Conservation (phyloP, 441 rosid genomes). For the Arabidopsis hybrid region DNA sequence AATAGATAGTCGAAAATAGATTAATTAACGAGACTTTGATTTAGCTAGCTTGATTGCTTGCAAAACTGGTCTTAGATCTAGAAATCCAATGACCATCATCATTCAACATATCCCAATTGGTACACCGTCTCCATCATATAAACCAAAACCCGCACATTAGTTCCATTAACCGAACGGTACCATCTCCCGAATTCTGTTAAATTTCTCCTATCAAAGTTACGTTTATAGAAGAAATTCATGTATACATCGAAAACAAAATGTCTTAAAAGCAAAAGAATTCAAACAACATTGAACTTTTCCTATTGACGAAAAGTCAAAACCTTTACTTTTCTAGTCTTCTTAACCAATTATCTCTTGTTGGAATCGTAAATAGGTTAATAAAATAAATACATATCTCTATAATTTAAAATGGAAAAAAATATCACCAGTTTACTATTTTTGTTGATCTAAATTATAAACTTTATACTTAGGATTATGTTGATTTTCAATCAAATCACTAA, state of each 20-base stretch:
- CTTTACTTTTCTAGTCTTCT: slow-evolving; percentile 10
- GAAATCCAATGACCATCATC: slow-evolving; percentile 19
- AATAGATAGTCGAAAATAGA: slow-evolving; percentile 7
- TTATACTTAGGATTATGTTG: too few species aligned
- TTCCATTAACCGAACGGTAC: slow-evolving; percentile 20
- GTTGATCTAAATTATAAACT: too few species aligned
- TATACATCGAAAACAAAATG: neutral
- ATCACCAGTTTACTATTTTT: too few species aligned
- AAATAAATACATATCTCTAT: neutral
- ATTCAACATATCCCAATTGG: slow-evolving; percentile 16
- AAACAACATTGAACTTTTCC: neutral
- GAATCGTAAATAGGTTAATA: neutral
- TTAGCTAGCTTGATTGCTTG: neutral
- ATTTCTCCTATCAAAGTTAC: neutral
- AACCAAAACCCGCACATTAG: neutral
- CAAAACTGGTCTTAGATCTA: neutral
- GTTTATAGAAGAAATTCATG: neutral
- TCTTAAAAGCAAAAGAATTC: slow-evolving; percentile 22
- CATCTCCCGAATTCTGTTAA: slow-evolving; percentile 5
- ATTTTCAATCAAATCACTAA: too few species aligned
- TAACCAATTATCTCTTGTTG: neutral
- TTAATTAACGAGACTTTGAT: neutral
- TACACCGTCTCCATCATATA: slow-evolving; percentile 23
- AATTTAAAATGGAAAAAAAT: too few species aligned
- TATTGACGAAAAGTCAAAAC: neutral